These are phyloP conservation scores for Oldenlandia corymbosa DNA, from an alignment of 257 asterid species.

Conservation along the genomic window DNA sequence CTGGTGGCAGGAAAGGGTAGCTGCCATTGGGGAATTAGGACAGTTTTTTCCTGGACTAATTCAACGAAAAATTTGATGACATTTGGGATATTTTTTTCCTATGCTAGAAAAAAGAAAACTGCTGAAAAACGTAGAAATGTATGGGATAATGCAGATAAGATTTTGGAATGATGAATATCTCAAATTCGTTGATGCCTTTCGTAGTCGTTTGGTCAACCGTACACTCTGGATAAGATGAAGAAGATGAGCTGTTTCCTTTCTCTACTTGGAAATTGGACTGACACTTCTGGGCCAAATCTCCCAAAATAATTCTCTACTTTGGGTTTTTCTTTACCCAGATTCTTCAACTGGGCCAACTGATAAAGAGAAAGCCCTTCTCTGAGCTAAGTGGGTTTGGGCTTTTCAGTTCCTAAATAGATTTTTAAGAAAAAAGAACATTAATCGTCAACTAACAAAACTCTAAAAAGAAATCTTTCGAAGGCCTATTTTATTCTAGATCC, in stretches of 20 bases:
- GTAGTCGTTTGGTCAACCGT: conserved; percentile 43
- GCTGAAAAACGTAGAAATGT: neutral
- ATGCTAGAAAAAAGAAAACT: neutral
- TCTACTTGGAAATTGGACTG: neutral
- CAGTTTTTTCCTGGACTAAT: neutral
- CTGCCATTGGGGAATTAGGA: conserved; percentile 27
- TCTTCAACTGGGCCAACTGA: too few species aligned
- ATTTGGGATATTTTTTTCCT: conserved; percentile 19
- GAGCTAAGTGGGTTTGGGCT: too few species aligned
- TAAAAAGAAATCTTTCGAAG: too few species aligned
- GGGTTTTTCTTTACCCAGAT: too few species aligned
- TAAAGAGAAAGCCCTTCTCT: too few species aligned
- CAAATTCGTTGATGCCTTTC: neutral
- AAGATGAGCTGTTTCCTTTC: conserved; percentile 7
- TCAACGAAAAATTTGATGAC: conserved; percentile 24
- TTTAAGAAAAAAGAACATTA: too few species aligned
- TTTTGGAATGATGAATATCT: conserved; percentile 19
- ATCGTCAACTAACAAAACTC: too few species aligned
- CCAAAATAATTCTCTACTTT: neutral
- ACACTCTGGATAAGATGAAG: conserved; percentile 48
- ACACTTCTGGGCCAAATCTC: neutral
- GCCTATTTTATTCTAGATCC: too few species aligned
- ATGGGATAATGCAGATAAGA: conserved; percentile 40
- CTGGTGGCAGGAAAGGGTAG: conserved; percentile 54
- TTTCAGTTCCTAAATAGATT: too few species aligned